Percentiles rank a stretch among this genome's conserved stretches.
Evolutionary conservation across 2,329 filamentous ascomycete species (phyloP).

Genomic region (Penicillium carneum): DNA sequence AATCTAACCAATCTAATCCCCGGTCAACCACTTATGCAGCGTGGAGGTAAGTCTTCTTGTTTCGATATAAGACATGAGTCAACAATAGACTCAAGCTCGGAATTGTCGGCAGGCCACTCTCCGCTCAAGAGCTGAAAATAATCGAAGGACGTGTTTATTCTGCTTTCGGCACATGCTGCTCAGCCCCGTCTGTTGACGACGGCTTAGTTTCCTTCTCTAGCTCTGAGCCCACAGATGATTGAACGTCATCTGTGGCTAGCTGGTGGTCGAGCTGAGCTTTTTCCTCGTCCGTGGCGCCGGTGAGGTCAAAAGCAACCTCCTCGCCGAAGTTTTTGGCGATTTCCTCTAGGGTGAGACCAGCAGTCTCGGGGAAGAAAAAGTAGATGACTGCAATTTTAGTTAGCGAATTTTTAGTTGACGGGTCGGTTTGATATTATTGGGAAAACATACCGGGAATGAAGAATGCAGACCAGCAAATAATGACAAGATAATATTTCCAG

Average conservation of each 20-base stretch:
- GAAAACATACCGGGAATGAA: slow-evolving; percentile 49
- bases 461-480: slow-evolving; percentile 55
- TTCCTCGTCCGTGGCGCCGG: slow-evolving; percentile 54
- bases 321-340: slow-evolving; percentile 59
- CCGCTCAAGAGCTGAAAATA: background rate
- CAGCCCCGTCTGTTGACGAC: background rate
- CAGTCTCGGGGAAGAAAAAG: slow-evolving; percentile 56
- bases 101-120: background rate
- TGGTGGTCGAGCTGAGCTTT: slow-evolving; percentile 35
- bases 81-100: background rate
- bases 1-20: background rate
- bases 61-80: background rate
- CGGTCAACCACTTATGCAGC: background rate
- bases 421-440: background rate
- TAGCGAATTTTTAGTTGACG: slow-evolving; percentile 6
- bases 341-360: slow-evolving; percentile 55
- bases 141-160: background rate
- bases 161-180: background rate
- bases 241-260: slow-evolving; percentile 8
- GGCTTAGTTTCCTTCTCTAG: background rate
- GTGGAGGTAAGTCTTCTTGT: background rate
- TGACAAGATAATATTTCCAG: slow-evolving; percentile 61
- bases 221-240: background rate
- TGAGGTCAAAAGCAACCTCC: slow-evolving; percentile 58
- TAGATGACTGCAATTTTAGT: slow-evolving; percentile 47